Conservation (phyloP, 2,329 filamentous ascomycete species). For the Aspergillus sp. region DNA sequence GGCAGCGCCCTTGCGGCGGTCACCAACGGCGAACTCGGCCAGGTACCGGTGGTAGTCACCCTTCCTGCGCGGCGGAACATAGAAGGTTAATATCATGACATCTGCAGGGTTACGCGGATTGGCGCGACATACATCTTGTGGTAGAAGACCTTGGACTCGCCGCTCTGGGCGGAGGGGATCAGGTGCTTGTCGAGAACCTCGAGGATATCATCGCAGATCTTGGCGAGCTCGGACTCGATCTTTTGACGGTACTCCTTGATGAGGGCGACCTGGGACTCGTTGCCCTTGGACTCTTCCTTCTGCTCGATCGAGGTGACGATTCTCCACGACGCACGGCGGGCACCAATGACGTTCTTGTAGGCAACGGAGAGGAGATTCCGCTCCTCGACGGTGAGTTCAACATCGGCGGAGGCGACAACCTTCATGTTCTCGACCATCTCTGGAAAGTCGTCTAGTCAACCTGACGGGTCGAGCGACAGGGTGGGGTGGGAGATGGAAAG, state of each 20-base stretch:
- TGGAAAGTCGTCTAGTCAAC: slow-evolving; percentile 43
- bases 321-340: slow-evolving; percentile 95
- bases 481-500: background rate
- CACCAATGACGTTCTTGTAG: slow-evolving; percentile 99
- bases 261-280: slow-evolving; percentile 80
- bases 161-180: slow-evolving; percentile 89
- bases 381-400: slow-evolving; percentile 86
- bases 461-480: background rate
- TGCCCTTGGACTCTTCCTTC: slow-evolving; percentile 99
- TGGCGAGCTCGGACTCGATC: slow-evolving; percentile 94
- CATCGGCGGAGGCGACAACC: slow-evolving; percentile 85
- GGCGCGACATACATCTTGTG: slow-evolving; percentile 85
- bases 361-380: slow-evolving; percentile 95
- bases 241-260: slow-evolving; percentile 99
- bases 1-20: slow-evolving; percentile 92
- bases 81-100: slow-evolving; percentile 19
- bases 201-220: slow-evolving; percentile 97
- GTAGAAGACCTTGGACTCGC: slow-evolving; percentile 99
- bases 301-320: slow-evolving; percentile 98
- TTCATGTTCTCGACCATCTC: slow-evolving; percentile 99
- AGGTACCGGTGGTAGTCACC: slow-evolving; percentile 99
- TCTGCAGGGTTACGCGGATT: background rate
- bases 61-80: slow-evolving; percentile 65
- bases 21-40: slow-evolving; percentile 90
- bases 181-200: slow-evolving; percentile 91